Evolutionary conservation across 495 filamentous ascomycete species (phyloP).

Genomic region (Talaromyces stipitatus): DNA sequence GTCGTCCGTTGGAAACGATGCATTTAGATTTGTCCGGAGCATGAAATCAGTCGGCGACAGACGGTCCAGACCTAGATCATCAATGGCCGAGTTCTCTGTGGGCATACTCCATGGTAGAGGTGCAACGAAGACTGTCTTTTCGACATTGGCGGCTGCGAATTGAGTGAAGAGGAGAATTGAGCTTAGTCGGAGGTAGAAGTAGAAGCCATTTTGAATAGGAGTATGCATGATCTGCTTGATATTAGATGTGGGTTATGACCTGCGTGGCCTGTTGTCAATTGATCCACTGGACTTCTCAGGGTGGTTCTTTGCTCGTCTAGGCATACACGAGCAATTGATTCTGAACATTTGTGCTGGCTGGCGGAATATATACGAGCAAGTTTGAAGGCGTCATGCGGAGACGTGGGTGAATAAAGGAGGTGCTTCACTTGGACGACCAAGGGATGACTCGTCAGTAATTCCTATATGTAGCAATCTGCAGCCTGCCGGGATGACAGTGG

Average conservation of each 20-base stretch:
- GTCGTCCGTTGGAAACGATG: conserved; percentile 53
- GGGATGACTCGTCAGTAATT: not conserved
- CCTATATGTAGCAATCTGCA: not conserved
- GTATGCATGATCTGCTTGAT: not conserved
- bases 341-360: not conserved
- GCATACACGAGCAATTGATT: not conserved
- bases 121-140: conserved; percentile 84
- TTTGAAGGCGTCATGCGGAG: not conserved
- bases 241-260: not conserved
- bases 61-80: conserved; percentile 55
- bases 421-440: not conserved
- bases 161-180: conserved; percentile 23
- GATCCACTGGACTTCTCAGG: not conserved
- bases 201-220: not conserved
- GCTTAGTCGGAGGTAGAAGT: conserved; percentile 12
- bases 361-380: not conserved
- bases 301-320: not conserved
- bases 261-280: no score
- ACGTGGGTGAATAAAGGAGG: not conserved
- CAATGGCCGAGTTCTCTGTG: conserved; percentile 47
- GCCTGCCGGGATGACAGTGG: not conserved
- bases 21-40: conserved; percentile 53
- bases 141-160: conserved; percentile 58
- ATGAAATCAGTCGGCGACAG: conserved; percentile 50
- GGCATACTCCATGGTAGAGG: conserved; percentile 50